Conservation (phyloP, 78 protist genomes). For the Dictyostelium discoideum region DNA sequence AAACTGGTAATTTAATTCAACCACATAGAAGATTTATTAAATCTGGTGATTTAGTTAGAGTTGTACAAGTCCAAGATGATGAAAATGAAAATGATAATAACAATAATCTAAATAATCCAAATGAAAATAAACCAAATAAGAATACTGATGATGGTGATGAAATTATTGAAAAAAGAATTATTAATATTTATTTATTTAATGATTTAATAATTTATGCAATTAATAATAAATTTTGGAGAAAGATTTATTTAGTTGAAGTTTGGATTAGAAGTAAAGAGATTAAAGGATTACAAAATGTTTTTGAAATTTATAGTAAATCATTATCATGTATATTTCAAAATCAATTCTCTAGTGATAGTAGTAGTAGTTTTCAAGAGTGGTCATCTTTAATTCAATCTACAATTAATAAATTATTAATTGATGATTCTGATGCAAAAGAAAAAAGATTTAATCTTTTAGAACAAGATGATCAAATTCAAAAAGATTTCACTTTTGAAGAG, state of each 20-base stretch:
- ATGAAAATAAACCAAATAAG: not conserved
- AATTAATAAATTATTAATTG: constrained; percentile 10
- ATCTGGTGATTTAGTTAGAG: constrained; percentile 44
- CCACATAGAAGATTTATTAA: constrained; percentile 49
- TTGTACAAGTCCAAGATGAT: not conserved
- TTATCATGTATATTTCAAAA: constrained; percentile 52
- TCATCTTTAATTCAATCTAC: constrained; percentile 46
- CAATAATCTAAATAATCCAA: not conserved
- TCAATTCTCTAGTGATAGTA: not conserved
- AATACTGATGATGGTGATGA: not conserved
- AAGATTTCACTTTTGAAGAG: constrained; percentile 62
- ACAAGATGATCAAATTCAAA: constrained; percentile 23
- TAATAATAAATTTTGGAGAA: constrained; percentile 75
- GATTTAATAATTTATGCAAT: constrained; percentile 65
- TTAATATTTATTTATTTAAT: constrained; percentile 42
- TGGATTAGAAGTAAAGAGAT: constrained; percentile 36
- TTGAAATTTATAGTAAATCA: constrained; percentile 61
- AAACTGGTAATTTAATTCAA: constrained; percentile 41
- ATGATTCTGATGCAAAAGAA: constrained; percentile 7
- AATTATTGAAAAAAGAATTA: constrained; percentile 32
- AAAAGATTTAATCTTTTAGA: constrained; percentile 10
- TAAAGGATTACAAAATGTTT: not conserved
- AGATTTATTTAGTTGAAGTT: constrained; percentile 37
- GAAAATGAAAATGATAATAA: not conserved
- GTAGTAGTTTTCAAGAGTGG: constrained; percentile 32